Base-by-base conservation (phyloP, 345 rosid genomes). In the Eucalyptus marginata region DNA sequence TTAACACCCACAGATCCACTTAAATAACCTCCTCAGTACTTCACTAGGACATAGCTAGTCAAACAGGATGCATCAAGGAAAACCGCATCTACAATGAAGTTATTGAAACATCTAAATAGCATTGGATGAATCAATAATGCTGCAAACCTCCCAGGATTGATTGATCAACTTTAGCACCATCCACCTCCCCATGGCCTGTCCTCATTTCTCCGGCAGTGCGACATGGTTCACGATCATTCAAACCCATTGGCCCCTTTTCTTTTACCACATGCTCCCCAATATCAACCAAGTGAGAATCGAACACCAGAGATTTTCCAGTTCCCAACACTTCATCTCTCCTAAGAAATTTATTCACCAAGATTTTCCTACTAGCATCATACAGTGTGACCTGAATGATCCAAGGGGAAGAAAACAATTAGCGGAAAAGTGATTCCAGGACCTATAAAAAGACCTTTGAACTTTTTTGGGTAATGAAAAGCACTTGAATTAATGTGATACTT, bases 111-210 rank as follows among this genome's bases (percentile, higher is more conserved):
- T 68, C 80, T 68, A 11, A 68, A 33, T 3, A 33, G 12, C 80
- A 68, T 33, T 18, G 43, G 80, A 3, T 31, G 12, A 68, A 68
- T 68, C 2, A 33, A 33, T 1, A 68, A 33, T 68, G 80, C 80
- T 17, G 80, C 80, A 68, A n/a, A 89, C 95, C 94, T 93, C 93
- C 76, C 58, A 54, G 58, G 58, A 54, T 20, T 18, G 89, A 89
- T 87, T 89, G 91, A 40, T 64, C 36, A 64, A 64, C 68, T 64
- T 64, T n/a, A 64, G 76, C 40, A 64, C 76, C 76, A 64, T 64
- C 76, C 20, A 64, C 36, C 0, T n/a, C 76, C 71, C 20, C 76
- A 64, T 4, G 20, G 20, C 76, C 40, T 64, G 76, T 58, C 64
- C 54, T 50, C 20, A 6, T 50, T 50, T 50, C 54, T 50, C 54